Conservation (phyloP, 78 protist genomes). For the Dictyostelium intermedium region DNA sequence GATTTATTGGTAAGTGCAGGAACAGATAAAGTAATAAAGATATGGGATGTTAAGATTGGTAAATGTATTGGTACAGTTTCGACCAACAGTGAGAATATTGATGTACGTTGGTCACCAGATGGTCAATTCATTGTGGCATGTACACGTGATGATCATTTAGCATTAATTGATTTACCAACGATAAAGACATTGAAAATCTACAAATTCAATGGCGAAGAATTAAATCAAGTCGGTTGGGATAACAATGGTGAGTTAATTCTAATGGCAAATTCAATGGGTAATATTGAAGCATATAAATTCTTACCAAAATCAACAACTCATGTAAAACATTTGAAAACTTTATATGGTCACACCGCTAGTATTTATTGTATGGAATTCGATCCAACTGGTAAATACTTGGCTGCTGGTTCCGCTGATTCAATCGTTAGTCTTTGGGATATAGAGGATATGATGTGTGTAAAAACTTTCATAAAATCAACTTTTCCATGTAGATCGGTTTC, state of each 20-base stretch:
- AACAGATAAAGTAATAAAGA: slow-evolving; percentile 34
- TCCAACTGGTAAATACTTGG: slow-evolving; percentile 68
- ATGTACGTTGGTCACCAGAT: slow-evolving; percentile 48
- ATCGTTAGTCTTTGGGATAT: slow-evolving; percentile 60
- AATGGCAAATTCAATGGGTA: slow-evolving; percentile 37
- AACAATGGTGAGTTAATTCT: slow-evolving; percentile 41
- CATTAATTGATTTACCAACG: slow-evolving; percentile 12
- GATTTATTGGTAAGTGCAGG: slow-evolving; percentile 62
- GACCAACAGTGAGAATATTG: slow-evolving; percentile 54
- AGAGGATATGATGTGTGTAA: slow-evolving; percentile 55
- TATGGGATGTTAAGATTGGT: slow-evolving; percentile 52
- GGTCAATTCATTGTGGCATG: slow-evolving; percentile 33
- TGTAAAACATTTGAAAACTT: background rate
- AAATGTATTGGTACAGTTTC: slow-evolving; percentile 4
- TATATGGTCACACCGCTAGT: slow-evolving; percentile 41
- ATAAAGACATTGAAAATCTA: background rate
- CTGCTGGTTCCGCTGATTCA: slow-evolving; percentile 64
- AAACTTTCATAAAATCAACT: slow-evolving; percentile 30
- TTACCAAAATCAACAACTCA: background rate
- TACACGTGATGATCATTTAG: slow-evolving; percentile 44
- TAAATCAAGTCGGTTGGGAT: slow-evolving; percentile 67
- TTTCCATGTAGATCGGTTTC: slow-evolving; percentile 22
- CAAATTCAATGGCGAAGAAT: slow-evolving; percentile 34
- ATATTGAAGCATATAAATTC: slow-evolving; percentile 28
- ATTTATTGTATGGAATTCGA: slow-evolving; percentile 58